Evolutionary conservation across 2,329 filamentous ascomycete species (phyloP).

Genomic region (Epichloe scottii): DNA sequence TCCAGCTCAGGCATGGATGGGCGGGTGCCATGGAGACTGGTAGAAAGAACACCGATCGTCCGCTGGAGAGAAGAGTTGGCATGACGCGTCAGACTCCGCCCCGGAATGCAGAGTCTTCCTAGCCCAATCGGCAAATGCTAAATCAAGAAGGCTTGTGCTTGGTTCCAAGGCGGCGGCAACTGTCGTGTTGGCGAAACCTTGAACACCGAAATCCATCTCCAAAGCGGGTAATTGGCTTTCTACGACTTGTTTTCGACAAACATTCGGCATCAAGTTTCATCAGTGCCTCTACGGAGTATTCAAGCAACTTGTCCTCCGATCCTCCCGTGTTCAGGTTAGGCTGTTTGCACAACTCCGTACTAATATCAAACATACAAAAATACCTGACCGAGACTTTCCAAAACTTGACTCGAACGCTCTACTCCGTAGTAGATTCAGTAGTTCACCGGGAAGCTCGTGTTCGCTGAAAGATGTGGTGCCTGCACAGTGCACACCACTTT

Average conservation of each 20-base stretch:
- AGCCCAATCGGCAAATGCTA: not conserved
- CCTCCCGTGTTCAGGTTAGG: too few relatives aligned
- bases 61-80: not conserved
- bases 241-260: constrained; percentile 1
- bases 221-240: not conserved
- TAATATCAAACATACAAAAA: too few relatives aligned
- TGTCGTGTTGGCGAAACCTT: not conserved
- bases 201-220: not conserved
- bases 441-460: constrained; percentile 12
- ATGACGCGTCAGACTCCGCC: not conserved
- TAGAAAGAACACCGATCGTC: not conserved
- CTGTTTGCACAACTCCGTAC: too few relatives aligned
- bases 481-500: constrained; percentile 15
- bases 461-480: constrained; percentile 14
- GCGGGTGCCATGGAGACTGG: not conserved
- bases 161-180: not conserved
- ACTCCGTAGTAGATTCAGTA: not conserved
- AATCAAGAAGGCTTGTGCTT: not conserved
- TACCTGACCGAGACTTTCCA: too few relatives aligned
- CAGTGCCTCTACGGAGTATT: too few relatives aligned
- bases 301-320: too few relatives aligned
- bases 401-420: too few relatives aligned
- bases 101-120: not conserved
- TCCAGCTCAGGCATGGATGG: not conserved
- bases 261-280: not conserved